Evolutionary conservation across 768 basidiomycete genomes (phyloP).

Genomic region (Leucocoprinus birnbaumii): DNA sequence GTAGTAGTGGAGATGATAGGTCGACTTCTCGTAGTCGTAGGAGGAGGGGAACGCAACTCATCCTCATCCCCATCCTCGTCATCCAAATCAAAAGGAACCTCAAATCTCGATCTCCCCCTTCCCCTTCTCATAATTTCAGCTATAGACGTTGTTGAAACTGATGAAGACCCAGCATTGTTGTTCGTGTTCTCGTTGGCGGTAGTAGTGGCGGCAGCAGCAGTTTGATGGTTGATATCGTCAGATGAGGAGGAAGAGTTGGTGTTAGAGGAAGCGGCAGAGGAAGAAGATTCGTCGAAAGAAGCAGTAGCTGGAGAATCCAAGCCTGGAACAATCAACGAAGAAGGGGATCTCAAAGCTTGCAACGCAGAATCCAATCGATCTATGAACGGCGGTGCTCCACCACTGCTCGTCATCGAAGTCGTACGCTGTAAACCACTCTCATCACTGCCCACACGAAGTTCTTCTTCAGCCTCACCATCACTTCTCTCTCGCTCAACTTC

Average conservation of each 20-base stretch:
- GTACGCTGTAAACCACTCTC: no score
- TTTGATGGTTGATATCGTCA: no score
- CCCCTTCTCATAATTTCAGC: neutral
- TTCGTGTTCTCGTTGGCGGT: neutral
- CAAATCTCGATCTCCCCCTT: neutral
- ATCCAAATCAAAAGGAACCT: neutral
- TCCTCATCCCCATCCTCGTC: neutral
- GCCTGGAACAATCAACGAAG: constrained; percentile 7
- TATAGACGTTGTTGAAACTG: neutral
- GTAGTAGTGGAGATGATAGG: no score
- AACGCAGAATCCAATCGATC: constrained; percentile 11
- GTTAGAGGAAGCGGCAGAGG: no score
- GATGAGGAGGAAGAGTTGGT: no score
- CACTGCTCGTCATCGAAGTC: no score
- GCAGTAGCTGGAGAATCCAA: no score
- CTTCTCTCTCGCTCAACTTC: neutral
- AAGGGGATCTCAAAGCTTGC: constrained; percentile 11
- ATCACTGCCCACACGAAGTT: neutral
- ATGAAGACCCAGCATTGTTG: neutral
- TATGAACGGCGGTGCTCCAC: neutral
- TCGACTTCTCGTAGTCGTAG: no score
- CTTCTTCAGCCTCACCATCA: neutral
- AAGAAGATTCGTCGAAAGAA: no score
- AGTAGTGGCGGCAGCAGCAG: neutral
- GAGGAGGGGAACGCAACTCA: no score